Percentiles rank a stretch among this genome's conserved stretches.
Conservation (phyloP, 176 grass and related monocot genomes). For the Lolium perenne region DNA sequence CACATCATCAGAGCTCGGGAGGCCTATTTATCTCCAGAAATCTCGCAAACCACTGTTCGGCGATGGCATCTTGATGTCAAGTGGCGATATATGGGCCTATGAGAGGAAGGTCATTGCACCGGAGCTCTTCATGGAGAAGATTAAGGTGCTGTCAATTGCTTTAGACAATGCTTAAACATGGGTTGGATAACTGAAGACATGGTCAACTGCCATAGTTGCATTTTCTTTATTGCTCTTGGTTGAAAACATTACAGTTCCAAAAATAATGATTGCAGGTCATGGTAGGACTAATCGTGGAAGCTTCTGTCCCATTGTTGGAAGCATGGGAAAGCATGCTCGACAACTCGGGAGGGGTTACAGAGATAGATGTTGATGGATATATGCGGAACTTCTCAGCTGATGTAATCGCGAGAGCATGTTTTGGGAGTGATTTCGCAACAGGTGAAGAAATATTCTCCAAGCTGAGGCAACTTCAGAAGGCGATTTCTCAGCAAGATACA, state of each 20-base stretch:
- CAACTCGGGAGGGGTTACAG: slow-evolving; percentile 33
- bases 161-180: slow-evolving; percentile 23
- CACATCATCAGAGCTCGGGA: slow-evolving; percentile 1
- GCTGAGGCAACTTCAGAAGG: slow-evolving; percentile 33
- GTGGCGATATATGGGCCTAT: slow-evolving; percentile 52
- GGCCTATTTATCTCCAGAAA: not conserved
- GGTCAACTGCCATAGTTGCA: not conserved
- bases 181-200: slow-evolving; percentile 23
- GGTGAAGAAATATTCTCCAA: slow-evolving; percentile 24
- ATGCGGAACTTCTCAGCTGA: slow-evolving; percentile 70
- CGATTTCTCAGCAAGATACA: slow-evolving; percentile 17
- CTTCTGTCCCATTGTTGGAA: slow-evolving; percentile 51
- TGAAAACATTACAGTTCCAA: not conserved
- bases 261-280: slow-evolving; percentile 50
- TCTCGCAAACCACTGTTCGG: slow-evolving; percentile 7
- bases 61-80: not conserved
- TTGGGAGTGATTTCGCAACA: slow-evolving; percentile 30
- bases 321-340: slow-evolving; percentile 61
- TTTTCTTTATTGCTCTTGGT: not conserved
- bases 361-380: slow-evolving; percentile 68
- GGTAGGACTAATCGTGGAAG: slow-evolving; percentile 54
- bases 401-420: slow-evolving; percentile 63
- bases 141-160: slow-evolving; percentile 56
- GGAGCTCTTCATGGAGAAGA: slow-evolving; percentile 80
- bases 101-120: slow-evolving; percentile 69